Evolutionary conservation across 192 early-diverging fungal species (phyloP), one percentile per base, ranked within the genome.

Genomic region (Coemansia aciculifera): DNA sequence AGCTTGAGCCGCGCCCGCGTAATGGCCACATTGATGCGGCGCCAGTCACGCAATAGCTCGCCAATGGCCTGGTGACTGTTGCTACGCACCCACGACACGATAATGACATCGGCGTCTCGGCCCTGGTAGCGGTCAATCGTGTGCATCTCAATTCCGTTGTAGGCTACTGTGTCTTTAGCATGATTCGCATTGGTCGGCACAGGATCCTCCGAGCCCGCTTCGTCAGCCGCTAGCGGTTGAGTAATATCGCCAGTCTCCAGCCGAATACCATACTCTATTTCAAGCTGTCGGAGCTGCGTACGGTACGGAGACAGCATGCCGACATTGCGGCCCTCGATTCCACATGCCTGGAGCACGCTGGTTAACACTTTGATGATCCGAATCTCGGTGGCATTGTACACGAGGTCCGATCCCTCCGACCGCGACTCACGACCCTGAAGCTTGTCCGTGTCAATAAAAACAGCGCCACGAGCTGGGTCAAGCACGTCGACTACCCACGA

Each of bases 61-160:
- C 97, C 95, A 15, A 92, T 91, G 13, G 86, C 86, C 42, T 81
- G 77, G 3, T 83, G 71, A 2, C 62, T 23, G 74, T 99, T 99
- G 60, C 90, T 91, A 49, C 95, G 84, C 23, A 97, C 95, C 51
- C 94, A 85, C 8, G 94, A 95, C 3, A 99, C 86, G 17, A 99
- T 72, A n/a, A 98, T 89, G 59, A 91, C 90, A 4, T 92, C 89
- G 72, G 95, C 94, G 73, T 99, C 97, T 15, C 93, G 88, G 32
- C 97, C 97, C 77, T 99, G 97, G 74, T 90, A 97, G 62, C 90
- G 88, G 79, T 99, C 97, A 34, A 99, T 89, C 3, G 97, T 99
- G 21, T 89, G 87, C 54, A 93, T 75, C 61, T 96, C 95, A 10
- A 98, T 62, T 13, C 81, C 71, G 24, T 48, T 42, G 69, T 49